Base-by-base conservation (phyloP, 2,329 filamentous ascomycete genomes). In the Colletotrichum simmondsii region DNA sequence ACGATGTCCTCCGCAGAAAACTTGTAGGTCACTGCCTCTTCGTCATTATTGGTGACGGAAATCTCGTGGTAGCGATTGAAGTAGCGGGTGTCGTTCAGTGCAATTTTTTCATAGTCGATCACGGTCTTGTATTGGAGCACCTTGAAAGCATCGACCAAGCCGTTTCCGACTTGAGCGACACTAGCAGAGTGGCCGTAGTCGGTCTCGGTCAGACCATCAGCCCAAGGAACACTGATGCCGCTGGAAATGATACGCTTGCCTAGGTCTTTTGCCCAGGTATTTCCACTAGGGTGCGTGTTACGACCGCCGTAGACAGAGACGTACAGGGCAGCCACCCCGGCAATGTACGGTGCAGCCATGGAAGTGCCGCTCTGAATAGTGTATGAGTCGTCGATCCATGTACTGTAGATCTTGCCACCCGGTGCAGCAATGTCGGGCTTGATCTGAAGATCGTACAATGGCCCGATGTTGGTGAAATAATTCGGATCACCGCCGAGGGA, bases 281-380 rank as follows among this genome's bases (percentile, higher is more conserved):
- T 80, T 10, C 72, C 78, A 37, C 78, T 77, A 24, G 81, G 81
- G 57, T 83, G 77, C 2, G 75, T 71, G 3, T 70, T 68, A 8
- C 80, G 80, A 4, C 82, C 80, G 14, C 82, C 82, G 46, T 78
- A 74, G 12, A 75, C 77, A 8, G 79, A 73, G 62, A 83, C 79
- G 57, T 81, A 83, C 19, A 84, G 77, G 22, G 82, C 82, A 2
- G 82, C 81, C 30, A 83, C 79, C 32, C 85, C 85, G 28, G 85
- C 85, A 7, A 86, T 80, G 67, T 85, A 85, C 2, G 85, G 85
- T 59, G 81, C 82, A 4, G 85, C 83, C 86, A 88, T 88, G 2
- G 84, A 87, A 0, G 87, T 88, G 57, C 87, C 87, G 63, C 81
- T 84, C 42, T 85, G 78, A 8, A 87, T 80, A 4, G 80, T 80